A percentile compares a stretch with the other conserved stretches of the same genome.
phyloP scores from a whole-genome alignment of 2,329 filamentous ascomycete species.

The Hymenoscyphus fructigenus region DNA sequence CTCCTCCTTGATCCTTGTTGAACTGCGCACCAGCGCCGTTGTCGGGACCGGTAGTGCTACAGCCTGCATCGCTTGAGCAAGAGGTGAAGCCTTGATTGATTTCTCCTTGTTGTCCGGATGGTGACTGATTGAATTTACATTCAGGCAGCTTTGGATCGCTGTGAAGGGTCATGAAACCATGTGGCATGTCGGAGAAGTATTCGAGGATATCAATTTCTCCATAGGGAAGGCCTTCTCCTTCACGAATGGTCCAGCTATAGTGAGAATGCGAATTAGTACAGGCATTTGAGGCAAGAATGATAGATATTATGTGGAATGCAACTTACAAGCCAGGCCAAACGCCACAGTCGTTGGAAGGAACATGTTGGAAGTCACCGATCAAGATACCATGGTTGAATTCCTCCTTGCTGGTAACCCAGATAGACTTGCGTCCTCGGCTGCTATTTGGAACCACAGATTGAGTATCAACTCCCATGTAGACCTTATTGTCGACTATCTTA shows the following conservation, averaged over 20 bases:
- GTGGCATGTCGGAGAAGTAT: conserved; percentile 5
- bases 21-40: conserved; percentile 9
- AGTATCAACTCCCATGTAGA: conserved; percentile 47
- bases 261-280: not conserved
- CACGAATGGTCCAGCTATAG: conserved; percentile 18
- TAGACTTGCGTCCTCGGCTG: conserved; percentile 42
- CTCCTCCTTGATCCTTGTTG: conserved; percentile 38
- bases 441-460: conserved; percentile 38
- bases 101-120: not conserved
- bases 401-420: conserved; percentile 45
- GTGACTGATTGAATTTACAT: conserved; percentile 24
- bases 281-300: not conserved
- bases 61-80: not conserved
- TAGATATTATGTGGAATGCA: conserved; percentile 17
- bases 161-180: conserved; percentile 19
- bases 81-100: not conserved
- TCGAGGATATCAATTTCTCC: conserved; percentile 12
- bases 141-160: not conserved
- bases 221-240: not conserved
- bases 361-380: conserved; percentile 48
- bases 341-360: conserved; percentile 39
- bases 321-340: conserved; percentile 38
- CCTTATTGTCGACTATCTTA: conserved; percentile 32
- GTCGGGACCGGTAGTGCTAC: not conserved
- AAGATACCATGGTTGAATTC: conserved; percentile 46